Evolutionary conservation across 306 rosid genomes (phyloP), one percentile per base, ranked within the genome.

Genomic region (Oemleria cerasiformis): DNA sequence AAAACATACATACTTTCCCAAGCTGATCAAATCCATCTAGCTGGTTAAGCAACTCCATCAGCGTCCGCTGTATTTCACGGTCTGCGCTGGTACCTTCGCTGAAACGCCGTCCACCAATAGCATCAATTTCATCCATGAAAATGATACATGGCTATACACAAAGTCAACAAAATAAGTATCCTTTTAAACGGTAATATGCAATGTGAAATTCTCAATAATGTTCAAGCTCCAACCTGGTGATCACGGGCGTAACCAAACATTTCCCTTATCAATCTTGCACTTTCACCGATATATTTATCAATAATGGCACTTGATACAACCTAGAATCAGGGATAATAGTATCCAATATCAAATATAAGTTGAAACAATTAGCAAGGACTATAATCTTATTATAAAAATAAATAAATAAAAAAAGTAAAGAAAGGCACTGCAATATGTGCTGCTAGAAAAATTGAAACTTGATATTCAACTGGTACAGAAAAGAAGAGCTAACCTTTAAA

Each of bases 171-270:
- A 72, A 40, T 50, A 73, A 38, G 66, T 56, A 21, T 10, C 45
- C 23, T 13, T 65, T 9, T 9, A 44, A 60, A 67, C 10, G 13
- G 5, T 40, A 45, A 56, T 7, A 16, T 12, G 6, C 9, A 62
- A 50, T 6, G 73, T 57, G 12, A 21, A 62, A 56, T 7, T 47
- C 21, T 7, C 8, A 75, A 72, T 61, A 65, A 61, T 67, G 15
- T 66, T 62, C 23, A 30, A 61, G 44, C 75, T 63, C 83, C 65
- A 73, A 94, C 99, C 86, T 91, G 99, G 77, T 95, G 99, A 85
- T 91, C 97, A 63, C 96, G 99, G 67, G 99, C 99, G 79, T 95
- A 95, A 59, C 92, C 96, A 85, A 95, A 95, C 99, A 91, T 95
- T 80, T 95, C 99, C 58, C 99, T 86, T 60, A 95, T 91, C 87